These are phyloP conservation scores for Acaromyces ingoldii DNA, from an alignment of 1,284 basidiomycete genomes.

Conservation along the genomic window DNA sequence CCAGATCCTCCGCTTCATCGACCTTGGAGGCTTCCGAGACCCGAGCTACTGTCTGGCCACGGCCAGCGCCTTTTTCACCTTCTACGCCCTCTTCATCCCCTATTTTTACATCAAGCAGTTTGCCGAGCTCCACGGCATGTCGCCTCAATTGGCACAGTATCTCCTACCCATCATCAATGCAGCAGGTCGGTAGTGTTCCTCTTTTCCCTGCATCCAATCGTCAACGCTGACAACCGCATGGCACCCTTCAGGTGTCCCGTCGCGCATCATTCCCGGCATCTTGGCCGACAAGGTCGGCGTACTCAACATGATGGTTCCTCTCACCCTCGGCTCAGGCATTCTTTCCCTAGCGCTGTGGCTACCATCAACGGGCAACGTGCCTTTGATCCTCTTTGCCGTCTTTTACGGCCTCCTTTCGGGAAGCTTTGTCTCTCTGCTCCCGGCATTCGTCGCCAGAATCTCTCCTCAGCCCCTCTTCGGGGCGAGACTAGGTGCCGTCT, in stretches of 20 bases:
- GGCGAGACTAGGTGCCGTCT: constrained; percentile 9
- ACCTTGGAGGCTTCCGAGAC: constrained; percentile 9
- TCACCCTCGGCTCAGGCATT: constrained; percentile 36
- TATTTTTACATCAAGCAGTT: constrained; percentile 15
- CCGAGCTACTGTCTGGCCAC: constrained; percentile 5
- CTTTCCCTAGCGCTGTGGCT: constrained; percentile 24
- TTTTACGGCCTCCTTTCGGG: constrained; percentile 37
- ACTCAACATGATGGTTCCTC: constrained; percentile 50
- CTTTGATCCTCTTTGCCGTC: constrained; percentile 23
- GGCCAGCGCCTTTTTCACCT: constrained; percentile 15
- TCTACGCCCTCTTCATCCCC: constrained; percentile 17
- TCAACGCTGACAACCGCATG: background rate
- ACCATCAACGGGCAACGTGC: background rate
- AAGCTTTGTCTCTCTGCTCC: constrained; percentile 28
- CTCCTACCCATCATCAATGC: constrained; percentile 37
- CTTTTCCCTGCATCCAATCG: background rate
- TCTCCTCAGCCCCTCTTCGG: constrained; percentile 8
- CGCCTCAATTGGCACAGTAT: constrained; percentile 14
- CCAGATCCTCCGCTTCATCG: background rate
- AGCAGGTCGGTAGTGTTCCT: constrained; percentile 7
- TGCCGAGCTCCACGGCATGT: constrained; percentile 2
- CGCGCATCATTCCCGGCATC: constrained; percentile 49
- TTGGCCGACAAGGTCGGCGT: constrained; percentile 48
- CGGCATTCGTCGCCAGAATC: constrained; percentile 9
- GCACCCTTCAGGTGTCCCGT: constrained; percentile 18